phyloP scores from a whole-genome alignment of 441 rosid species.

The Dalechampia spathulata region DNA sequence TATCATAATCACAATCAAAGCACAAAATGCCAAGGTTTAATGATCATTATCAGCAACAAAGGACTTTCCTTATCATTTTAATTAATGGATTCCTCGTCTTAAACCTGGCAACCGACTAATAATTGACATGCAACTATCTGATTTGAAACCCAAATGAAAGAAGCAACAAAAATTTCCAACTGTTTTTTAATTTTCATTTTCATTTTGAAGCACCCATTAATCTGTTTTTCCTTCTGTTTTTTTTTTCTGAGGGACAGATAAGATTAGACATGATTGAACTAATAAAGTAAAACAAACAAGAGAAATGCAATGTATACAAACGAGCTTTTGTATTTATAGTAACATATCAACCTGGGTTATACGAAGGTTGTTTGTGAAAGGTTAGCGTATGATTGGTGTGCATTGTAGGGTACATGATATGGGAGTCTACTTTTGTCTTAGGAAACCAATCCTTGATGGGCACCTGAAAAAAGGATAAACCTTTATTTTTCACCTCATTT shows the following conservation, averaged over 20 bases:
- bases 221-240: background rate
- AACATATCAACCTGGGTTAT: background rate
- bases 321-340: background rate
- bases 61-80: too few species aligned
- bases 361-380: background rate
- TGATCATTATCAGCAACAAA: too few species aligned
- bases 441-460: conserved; percentile 12
- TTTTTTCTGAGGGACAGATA: background rate
- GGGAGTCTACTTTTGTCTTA: conserved; percentile 6
- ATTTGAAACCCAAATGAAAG: background rate
- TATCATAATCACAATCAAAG: too few species aligned
- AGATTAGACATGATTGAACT: conserved; percentile 12
- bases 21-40: too few species aligned
- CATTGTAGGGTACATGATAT: conserved; percentile 6
- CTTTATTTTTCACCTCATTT: background rate
- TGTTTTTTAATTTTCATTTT: background rate
- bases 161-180: background rate
- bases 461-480: background rate
- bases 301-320: background rate
- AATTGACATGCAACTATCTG: too few species aligned
- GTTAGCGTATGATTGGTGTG: background rate
- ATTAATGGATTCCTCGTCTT: too few species aligned
- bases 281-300: background rate
- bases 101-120: too few species aligned
- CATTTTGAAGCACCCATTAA: background rate